Evolutionary conservation across 2,329 filamentous ascomycete genomes (phyloP), one percentile per base, ranked within the genome.

Genomic region (Phaeosphaeria sp.): DNA sequence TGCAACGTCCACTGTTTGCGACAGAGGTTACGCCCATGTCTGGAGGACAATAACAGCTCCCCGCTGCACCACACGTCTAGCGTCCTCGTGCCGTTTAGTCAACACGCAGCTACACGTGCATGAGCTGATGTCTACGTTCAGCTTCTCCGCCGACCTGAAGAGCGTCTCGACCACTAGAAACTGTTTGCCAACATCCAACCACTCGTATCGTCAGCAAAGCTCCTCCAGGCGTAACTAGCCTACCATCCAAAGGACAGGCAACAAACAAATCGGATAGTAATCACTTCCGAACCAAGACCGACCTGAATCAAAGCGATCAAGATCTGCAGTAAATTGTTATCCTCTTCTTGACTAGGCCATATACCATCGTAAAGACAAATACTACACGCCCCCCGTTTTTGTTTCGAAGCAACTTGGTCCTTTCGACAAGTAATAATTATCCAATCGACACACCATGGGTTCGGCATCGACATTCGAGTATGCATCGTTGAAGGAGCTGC

Each of bases 401-500:
- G 25, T 27, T 9, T 9, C 25, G 5, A 36, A 36, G 11, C 30
- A 6, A 36, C 30, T 36, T 15, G 6, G 13, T 13, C 30, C 13
- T 13, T 13, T 15, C 30, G 5, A 36, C 13, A 13, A 1, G 46
- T 20, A 48, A 20, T 48, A 10, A 20, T 20, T 23, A 11, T 25
- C n/a, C 18, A 20, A 10, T 20, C 23, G 20, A 49, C 3, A 23
- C 10, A 58, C 33, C 0, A 68, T 68, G 66, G 57, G 49, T 23
- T 59, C 59, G 6, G 51, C 25, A 27, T 17, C 46, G 3, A 49
- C 17, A 1, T 68, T 68, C 25, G 60, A 68, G 33, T 68, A 65
- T 13, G 33, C 55, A 6, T 66, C 65, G 18, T 56, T 69, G 46
- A 69, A 66, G 47, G 41, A 66, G 47, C 30, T 66, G 7, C 55